Percentiles rank a stretch among this genome's conserved stretches.
Evolutionary conservation across 192 early-diverging fungal species (phyloP).

Genomic region (Gryganskiella cystojenkinii): DNA sequence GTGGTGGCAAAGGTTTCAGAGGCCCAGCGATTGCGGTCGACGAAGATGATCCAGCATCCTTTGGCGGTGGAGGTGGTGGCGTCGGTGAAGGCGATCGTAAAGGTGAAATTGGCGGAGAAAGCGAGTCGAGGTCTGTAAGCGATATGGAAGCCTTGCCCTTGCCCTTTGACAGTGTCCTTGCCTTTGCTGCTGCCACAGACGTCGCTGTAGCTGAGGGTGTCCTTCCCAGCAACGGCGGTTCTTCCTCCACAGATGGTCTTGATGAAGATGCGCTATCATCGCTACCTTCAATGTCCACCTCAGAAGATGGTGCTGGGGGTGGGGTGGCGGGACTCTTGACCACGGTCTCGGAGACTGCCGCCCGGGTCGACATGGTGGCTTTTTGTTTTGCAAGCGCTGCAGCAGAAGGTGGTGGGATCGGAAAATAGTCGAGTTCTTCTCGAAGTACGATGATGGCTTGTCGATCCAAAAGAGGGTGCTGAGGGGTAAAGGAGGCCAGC

Average conservation of each 20-base stretch:
- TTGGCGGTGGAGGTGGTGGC: constrained; percentile 11
- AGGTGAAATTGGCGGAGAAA: no score
- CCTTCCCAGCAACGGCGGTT: constrained; percentile 6
- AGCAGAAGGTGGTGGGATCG: constrained; percentile 59
- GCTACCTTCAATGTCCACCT: no score
- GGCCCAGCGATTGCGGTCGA: no score
- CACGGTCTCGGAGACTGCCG: no score
- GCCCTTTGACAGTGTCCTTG: no score
- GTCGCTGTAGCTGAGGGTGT: neutral
- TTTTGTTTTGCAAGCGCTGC: constrained; percentile 38
- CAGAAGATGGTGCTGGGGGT: neutral
- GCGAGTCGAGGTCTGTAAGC: no score
- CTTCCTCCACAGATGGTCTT: neutral
- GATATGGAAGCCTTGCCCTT: neutral
- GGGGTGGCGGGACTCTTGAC: constrained; percentile 20
- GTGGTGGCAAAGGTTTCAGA: no score
- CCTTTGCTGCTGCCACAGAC: neutral
- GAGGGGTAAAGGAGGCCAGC: constrained; percentile 24
- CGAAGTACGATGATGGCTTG: constrained; percentile 80
- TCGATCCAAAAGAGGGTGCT: constrained; percentile 63
- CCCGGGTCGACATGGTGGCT: constrained; percentile 23
- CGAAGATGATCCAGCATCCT: no score
- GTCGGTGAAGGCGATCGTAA: constrained; percentile 2
- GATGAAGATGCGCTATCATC: no score
- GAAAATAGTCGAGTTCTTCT: constrained; percentile 85